A percentile compares a stretch with the other conserved stretches of the same genome.
These are phyloP conservation scores for Lodderomyces pseudojiufengensis DNA, from an alignment of 1,139 yeast genomes.

Conservation along the genomic window DNA sequence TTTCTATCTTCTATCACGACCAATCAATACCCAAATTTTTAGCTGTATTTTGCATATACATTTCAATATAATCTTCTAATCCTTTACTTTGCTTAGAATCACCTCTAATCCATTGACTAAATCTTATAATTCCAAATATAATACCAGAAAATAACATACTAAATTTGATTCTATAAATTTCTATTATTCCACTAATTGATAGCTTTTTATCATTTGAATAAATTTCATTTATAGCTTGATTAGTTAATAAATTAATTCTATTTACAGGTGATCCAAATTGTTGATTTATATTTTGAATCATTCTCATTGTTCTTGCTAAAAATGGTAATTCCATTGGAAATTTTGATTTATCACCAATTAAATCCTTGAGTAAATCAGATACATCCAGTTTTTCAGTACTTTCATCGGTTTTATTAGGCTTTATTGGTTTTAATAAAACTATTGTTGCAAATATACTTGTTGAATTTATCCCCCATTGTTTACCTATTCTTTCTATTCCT, in stretches of 20 bases:
- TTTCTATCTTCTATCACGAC: no score
- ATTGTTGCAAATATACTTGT: constrained; percentile 62
- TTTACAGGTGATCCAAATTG: constrained; percentile 71
- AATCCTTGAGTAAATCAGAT: constrained; percentile 27
- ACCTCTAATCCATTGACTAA: constrained; percentile 38
- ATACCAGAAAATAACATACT: constrained; percentile 42
- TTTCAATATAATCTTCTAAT: constrained; percentile 46
- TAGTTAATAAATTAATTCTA: constrained; percentile 59
- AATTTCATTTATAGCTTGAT: constrained; percentile 41
- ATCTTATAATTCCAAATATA: constrained; percentile 36
- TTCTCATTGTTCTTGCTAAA: constrained; percentile 67
- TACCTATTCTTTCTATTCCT: constrained; percentile 48
- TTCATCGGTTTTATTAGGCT: background rate
- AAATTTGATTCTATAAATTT: constrained; percentile 30
- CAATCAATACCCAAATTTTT: constrained; percentile 40
- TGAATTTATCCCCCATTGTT: constrained; percentile 69
- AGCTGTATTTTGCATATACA: constrained; percentile 40
- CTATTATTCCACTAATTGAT: constrained; percentile 19
- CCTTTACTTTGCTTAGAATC: constrained; percentile 37
- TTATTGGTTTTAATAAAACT: constrained; percentile 48
- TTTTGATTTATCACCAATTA: constrained; percentile 58
- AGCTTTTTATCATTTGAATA: constrained; percentile 13
- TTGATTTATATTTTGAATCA: constrained; percentile 67
- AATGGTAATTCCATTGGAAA: constrained; percentile 68
- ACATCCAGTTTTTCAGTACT: constrained; percentile 11